phyloP scores from a whole-genome alignment of 257 asterid species.

The Lithospermum erythrorhizon region DNA sequence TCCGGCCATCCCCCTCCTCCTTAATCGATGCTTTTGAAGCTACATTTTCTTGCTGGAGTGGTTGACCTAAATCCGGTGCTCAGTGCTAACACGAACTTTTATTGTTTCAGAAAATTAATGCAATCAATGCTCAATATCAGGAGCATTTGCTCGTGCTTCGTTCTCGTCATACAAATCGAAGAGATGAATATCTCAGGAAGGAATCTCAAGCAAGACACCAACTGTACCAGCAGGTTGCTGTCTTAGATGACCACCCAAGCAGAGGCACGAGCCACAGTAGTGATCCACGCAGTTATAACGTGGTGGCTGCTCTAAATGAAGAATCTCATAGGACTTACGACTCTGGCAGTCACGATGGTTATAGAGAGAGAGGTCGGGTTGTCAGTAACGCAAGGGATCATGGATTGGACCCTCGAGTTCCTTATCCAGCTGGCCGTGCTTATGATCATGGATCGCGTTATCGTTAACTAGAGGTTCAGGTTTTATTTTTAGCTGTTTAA shows the following conservation, averaged over 20 bases:
- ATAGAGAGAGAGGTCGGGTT: slow-evolving; percentile 42
- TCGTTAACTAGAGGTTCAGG: slow-evolving; percentile 17
- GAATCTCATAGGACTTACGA: slow-evolving; percentile 41
- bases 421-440: slow-evolving; percentile 56
- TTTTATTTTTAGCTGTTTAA: no score
- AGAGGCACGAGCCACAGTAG: slow-evolving; percentile 20
- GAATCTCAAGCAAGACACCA: slow-evolving; percentile 62
- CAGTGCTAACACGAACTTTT: slow-evolving; percentile 4
- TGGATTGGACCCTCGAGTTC: slow-evolving; percentile 48
- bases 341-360: slow-evolving; percentile 41
- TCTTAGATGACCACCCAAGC: slow-evolving; percentile 38
- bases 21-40: no score
- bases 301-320: slow-evolving; percentile 24
- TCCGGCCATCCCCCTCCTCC: no score
- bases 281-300: slow-evolving; percentile 38
- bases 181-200: slow-evolving; percentile 52
- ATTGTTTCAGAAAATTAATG: slow-evolving; percentile 43
- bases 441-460: slow-evolving; percentile 48
- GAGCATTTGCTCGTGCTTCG: slow-evolving; percentile 61
- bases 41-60: background rate
- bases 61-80: slow-evolving; percentile 1
- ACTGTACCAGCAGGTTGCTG: slow-evolving; percentile 45
- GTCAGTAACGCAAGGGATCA: slow-evolving; percentile 42
- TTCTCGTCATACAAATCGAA: slow-evolving; percentile 41
- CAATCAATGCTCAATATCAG: slow-evolving; percentile 48